These are phyloP conservation scores for Malassezia slooffiae DNA, from an alignment of 1,284 basidiomycete species.

Conservation along the genomic window DNA sequence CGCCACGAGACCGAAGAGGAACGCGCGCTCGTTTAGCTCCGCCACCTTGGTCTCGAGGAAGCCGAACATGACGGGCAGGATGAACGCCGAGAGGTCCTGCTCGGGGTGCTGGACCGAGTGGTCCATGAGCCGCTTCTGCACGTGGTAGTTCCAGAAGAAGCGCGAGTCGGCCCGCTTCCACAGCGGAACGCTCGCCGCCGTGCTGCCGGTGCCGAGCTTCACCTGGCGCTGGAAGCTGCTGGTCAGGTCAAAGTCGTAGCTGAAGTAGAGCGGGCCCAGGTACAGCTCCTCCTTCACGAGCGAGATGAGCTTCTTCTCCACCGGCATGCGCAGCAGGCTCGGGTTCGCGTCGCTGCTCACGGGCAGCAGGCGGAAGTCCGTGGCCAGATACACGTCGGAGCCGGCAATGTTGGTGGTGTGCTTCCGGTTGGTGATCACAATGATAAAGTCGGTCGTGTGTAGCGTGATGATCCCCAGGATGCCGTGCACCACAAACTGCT, in stretches of 20 bases:
- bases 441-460: slow-evolving; percentile 61
- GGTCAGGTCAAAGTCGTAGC: slow-evolving; percentile 83
- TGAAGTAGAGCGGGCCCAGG: slow-evolving; percentile 73
- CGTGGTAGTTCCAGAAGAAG: slow-evolving; percentile 94
- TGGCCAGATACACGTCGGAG: slow-evolving; percentile 75
- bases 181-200: slow-evolving; percentile 51
- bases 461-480: slow-evolving; percentile 40
- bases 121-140: slow-evolving; percentile 29
- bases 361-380: slow-evolving; percentile 83
- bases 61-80: slow-evolving; percentile 57
- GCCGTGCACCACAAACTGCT: slow-evolving; percentile 25
- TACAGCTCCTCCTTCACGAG: slow-evolving; percentile 76
- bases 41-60: slow-evolving; percentile 72
- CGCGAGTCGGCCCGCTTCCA: slow-evolving; percentile 74
- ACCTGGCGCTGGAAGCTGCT: slow-evolving; percentile 76
- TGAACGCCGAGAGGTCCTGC: slow-evolving; percentile 65
- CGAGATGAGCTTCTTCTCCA: slow-evolving; percentile 75
- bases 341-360: slow-evolving; percentile 59
- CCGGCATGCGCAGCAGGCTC: slow-evolving; percentile 58
- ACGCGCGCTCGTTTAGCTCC: slow-evolving; percentile 64
- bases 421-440: slow-evolving; percentile 75
- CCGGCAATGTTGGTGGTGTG: slow-evolving; percentile 68
- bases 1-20: slow-evolving; percentile 79
- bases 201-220: slow-evolving; percentile 48
- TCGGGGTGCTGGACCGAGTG: slow-evolving; percentile 8